A percentile compares a stretch with the other conserved stretches of the same genome.
These are phyloP conservation scores for Knoxdaviesia capensis DNA, from an alignment of 2,329 filamentous ascomycete genomes.

Conservation along the genomic window DNA sequence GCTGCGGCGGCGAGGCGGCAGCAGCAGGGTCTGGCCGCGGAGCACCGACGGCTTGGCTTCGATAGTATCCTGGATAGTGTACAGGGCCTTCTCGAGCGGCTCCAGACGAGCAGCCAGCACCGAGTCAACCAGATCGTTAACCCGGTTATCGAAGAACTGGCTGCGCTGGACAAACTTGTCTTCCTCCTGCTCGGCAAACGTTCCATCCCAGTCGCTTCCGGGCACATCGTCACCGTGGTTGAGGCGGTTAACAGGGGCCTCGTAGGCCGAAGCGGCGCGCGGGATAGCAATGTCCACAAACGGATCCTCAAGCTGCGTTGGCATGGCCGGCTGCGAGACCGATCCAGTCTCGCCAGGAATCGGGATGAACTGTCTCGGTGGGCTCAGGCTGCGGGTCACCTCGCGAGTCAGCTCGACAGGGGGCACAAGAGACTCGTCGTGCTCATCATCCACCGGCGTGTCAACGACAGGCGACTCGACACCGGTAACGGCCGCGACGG, in stretches of 20 bases:
- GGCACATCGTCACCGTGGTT: slow-evolving; percentile 30
- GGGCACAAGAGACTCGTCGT: neutral
- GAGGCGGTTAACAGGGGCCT: slow-evolving; percentile 39
- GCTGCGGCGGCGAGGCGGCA: slow-evolving; percentile 40
- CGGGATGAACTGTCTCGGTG: slow-evolving; percentile 34
- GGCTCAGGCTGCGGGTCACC: slow-evolving; percentile 45
- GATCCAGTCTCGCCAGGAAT: slow-evolving; percentile 21
- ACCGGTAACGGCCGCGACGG: slow-evolving; percentile 13
- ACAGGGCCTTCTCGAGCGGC: slow-evolving; percentile 64
- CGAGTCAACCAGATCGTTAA: slow-evolving; percentile 67
- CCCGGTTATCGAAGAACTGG: slow-evolving; percentile 76
- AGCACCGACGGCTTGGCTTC: slow-evolving; percentile 26
- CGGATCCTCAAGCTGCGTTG: slow-evolving; percentile 39
- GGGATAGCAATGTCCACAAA: slow-evolving; percentile 40
- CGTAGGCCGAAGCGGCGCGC: slow-evolving; percentile 35
- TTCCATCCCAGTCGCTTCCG: slow-evolving; percentile 81
- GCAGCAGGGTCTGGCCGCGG: neutral
- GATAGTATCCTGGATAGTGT: slow-evolving; percentile 51
- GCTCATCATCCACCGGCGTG: neutral
- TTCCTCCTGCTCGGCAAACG: slow-evolving; percentile 65
- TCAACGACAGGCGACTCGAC: neutral
- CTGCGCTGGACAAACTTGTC: slow-evolving; percentile 64
- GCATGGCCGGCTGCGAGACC: slow-evolving; percentile 20
- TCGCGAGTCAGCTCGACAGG: too few relatives aligned
- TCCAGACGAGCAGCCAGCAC: slow-evolving; percentile 57